Evolutionary conservation across 1,139 yeast species (phyloP).

Genomic region (Candida frijolesensis): DNA sequence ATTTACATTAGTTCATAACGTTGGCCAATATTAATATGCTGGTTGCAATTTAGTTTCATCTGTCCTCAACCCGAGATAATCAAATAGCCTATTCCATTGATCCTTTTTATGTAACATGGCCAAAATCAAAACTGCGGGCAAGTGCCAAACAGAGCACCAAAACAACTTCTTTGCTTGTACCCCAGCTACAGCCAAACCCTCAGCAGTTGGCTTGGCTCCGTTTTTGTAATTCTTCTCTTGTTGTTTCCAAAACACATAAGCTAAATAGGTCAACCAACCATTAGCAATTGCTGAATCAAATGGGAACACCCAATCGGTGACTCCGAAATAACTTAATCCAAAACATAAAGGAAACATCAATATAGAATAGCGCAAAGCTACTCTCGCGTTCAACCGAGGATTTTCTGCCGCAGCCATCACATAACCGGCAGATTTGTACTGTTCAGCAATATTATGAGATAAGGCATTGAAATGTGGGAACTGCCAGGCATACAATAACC

Average conservation of each 20-base stretch:
- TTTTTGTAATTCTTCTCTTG: constrained; percentile 58
- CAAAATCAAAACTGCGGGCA: constrained; percentile 84
- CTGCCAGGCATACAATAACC: constrained; percentile 93
- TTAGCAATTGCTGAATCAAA: constrained; percentile 81
- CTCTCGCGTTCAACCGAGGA: constrained; percentile 90
- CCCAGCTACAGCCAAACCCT: constrained; percentile 61
- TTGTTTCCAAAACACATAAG: constrained; percentile 83
- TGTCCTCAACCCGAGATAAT: constrained; percentile 17
- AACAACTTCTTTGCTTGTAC: constrained; percentile 79
- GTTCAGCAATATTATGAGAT: constrained; percentile 84
- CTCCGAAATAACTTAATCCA: constrained; percentile 75
- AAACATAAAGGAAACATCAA: constrained; percentile 92
- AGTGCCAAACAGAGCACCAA: constrained; percentile 94
- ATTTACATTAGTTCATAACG: not conserved
- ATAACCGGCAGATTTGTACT: constrained; percentile 90
- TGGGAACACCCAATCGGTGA: constrained; percentile 82
- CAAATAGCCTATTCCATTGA: constrained; percentile 80
- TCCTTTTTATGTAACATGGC: constrained; percentile 96
- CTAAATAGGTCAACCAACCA: constrained; percentile 81
- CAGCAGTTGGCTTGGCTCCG: constrained; percentile 42
- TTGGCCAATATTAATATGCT: not conserved
- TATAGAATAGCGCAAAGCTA: constrained; percentile 83
- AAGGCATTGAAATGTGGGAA: constrained; percentile 96
- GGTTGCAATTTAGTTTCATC: not conserved
- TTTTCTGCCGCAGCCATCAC: constrained; percentile 95